These are phyloP conservation scores for Coemansia guatemalensis DNA, from an alignment of 192 early-diverging fungal species.

Conservation along the genomic window DNA sequence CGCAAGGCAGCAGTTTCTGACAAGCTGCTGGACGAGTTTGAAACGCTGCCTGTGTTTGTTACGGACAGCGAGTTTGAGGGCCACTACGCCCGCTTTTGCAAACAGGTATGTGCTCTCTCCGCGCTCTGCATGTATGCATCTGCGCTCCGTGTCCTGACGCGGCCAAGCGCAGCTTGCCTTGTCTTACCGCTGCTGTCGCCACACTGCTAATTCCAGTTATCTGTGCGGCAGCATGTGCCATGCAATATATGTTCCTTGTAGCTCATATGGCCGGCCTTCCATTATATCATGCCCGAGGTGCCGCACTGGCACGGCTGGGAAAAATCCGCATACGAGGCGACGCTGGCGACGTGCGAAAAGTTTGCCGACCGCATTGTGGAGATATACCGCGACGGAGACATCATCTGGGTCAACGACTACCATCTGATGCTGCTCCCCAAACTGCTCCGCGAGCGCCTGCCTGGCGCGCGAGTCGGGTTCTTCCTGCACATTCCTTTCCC, in stretches of 20 bases:
- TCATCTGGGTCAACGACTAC: conserved; percentile 98
- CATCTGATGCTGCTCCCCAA: conserved; percentile 91
- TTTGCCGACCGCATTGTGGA: conserved; percentile 83
- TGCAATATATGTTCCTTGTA: conserved; percentile 28
- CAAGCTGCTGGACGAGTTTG: conserved; percentile 61
- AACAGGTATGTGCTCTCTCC: conserved; percentile 62
- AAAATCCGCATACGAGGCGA: conserved; percentile 79
- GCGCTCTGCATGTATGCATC: background rate
- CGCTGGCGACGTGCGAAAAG: conserved; percentile 76
- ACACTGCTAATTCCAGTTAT: background rate
- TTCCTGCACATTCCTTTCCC: conserved; percentile 98
- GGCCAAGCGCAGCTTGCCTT: background rate
- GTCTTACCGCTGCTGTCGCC: background rate
- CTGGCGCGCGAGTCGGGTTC: conserved; percentile 89
- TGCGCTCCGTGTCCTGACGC: background rate
- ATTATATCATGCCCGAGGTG: conserved; percentile 91
- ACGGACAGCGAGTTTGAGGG: conserved; percentile 82
- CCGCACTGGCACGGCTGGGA: conserved; percentile 77
- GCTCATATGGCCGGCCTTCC: conserved; percentile 96
- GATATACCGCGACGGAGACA: conserved; percentile 78
- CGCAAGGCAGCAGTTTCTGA: conserved; percentile 59
- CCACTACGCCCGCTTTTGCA: conserved; percentile 93
- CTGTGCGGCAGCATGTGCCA: background rate
- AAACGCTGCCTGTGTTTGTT: conserved; percentile 79
- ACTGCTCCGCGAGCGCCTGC: conserved; percentile 81